Evolutionary conservation across 306 rosid species (phyloP).

Genomic region (Cicer chorassanicum): DNA sequence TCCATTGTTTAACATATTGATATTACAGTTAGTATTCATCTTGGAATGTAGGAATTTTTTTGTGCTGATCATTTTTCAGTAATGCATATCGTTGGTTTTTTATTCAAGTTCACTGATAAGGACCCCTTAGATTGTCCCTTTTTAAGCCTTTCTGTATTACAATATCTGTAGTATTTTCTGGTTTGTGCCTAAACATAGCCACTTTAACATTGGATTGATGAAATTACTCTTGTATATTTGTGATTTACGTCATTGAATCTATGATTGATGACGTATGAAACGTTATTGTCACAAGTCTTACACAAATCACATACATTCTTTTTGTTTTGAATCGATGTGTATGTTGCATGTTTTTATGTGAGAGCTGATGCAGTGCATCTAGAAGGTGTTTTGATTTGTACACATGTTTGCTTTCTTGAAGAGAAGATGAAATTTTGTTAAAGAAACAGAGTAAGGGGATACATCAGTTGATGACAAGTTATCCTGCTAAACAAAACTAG

Average conservation of each 20-base stretch:
- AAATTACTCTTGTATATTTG: too few relatives aligned
- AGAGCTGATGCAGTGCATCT: slow-evolving; percentile 14
- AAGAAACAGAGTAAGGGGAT: background rate
- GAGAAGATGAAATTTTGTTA: slow-evolving; percentile 4
- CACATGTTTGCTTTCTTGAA: background rate
- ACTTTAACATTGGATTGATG: too few relatives aligned
- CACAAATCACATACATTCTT: too few relatives aligned
- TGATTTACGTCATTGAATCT: too few relatives aligned
- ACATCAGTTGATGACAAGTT: slow-evolving; percentile 1
- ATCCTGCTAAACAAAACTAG: background rate
- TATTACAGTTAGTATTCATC: slow-evolving; percentile 15
- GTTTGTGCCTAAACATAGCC: background rate
- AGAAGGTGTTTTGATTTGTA: background rate
- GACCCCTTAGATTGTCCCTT: background rate
- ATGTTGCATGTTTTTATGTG: background rate
- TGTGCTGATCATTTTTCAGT: slow-evolving; percentile 17
- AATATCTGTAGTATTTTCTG: background rate
- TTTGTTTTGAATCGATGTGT: too few relatives aligned
- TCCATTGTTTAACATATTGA: background rate
- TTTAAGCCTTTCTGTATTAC: slow-evolving; percentile 6
- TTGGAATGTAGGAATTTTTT: background rate
- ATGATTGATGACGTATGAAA: too few relatives aligned
- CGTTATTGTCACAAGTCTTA: too few relatives aligned
- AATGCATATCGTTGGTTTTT: background rate
- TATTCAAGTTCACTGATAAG: background rate